Evolutionary conservation across 2,329 filamentous ascomycete species (phyloP).

Genomic region (Cercospora canescens): DNA sequence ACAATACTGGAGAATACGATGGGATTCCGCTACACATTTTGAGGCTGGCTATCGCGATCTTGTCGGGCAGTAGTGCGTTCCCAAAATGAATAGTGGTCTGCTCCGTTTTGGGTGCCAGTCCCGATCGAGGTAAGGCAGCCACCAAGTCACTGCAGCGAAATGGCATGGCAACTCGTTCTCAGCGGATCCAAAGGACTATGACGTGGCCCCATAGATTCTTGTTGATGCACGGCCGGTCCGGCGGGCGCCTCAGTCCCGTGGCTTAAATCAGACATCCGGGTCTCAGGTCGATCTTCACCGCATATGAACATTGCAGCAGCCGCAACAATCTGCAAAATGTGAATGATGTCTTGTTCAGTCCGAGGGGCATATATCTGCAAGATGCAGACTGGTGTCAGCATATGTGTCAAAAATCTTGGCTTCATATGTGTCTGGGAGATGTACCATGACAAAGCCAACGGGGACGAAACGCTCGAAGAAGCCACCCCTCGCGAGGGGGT

Average conservation of each 20-base stretch:
- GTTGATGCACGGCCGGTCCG: neutral
- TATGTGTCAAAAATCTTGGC: too few species aligned
- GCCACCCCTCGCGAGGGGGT: conserved; percentile 65
- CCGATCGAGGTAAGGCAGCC: too few species aligned
- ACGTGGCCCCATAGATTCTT: neutral
- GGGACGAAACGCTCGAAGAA: conserved; percentile 70
- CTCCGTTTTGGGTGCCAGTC: too few species aligned
- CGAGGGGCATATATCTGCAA: conserved; percentile 65
- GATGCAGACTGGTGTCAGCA: neutral
- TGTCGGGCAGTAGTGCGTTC: too few species aligned
- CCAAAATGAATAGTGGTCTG: too few species aligned
- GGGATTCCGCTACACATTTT: conserved; percentile 50
- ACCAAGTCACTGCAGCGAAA: neutral
- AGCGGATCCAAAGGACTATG: neutral
- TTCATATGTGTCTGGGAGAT: neutral
- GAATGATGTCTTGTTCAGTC: conserved; percentile 65
- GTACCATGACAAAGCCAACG: conserved; percentile 71
- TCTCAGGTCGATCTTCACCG: conserved; percentile 11
- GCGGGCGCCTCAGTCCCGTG: neutral
- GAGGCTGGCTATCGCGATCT: conserved; percentile 18
- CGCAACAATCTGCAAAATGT: conserved; percentile 68
- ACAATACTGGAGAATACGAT: conserved; percentile 33
- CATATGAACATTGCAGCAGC: conserved; percentile 70
- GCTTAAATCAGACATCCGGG: neutral
- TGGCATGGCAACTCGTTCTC: neutral